A percentile compares a stretch with the other conserved stretches of the same genome.
Evolutionary conservation across 2,329 filamentous ascomycete genomes (phyloP).

Genomic region (Aspergillus awamori): DNA sequence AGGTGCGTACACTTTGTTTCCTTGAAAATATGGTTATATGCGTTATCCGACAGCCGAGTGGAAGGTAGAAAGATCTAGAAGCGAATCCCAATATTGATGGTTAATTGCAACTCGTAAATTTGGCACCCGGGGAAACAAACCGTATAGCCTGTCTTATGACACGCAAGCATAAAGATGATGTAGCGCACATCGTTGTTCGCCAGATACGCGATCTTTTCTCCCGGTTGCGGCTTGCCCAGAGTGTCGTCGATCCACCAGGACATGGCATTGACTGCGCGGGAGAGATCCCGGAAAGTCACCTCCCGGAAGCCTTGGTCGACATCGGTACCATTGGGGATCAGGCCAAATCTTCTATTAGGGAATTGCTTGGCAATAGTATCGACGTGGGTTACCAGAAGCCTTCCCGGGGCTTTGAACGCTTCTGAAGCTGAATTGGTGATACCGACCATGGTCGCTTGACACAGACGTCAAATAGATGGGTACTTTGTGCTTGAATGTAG

Average conservation of each 20-base stretch:
- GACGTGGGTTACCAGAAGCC: not conserved
- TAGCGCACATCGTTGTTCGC: conserved; percentile 30
- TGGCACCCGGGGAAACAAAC: not conserved
- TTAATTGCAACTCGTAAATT: not conserved
- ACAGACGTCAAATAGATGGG: no score
- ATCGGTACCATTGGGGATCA: conserved; percentile 3
- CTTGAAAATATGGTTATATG: not conserved
- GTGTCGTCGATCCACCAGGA: conserved; percentile 19
- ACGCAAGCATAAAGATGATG: conserved; percentile 22
- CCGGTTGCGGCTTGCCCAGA: no score
- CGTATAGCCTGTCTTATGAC: not conserved
- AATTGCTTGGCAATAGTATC: not conserved
- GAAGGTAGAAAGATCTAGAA: conserved; percentile 3
- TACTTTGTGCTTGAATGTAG: no score
- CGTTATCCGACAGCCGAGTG: conserved; percentile 2
- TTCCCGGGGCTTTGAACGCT: not conserved
- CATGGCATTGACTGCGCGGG: conserved; percentile 22
- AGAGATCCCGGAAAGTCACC: conserved; percentile 21
- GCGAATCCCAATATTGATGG: no score
- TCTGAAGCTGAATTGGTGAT: not conserved
- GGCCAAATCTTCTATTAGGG: not conserved
- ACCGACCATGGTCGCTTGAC: no score
- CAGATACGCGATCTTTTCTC: conserved; percentile 27
- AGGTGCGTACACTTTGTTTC: not conserved
- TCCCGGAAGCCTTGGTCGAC: conserved; percentile 22